phyloP scores from a whole-genome alignment of 495 filamentous ascomycete genomes.

The Schizothecium vesticola region DNA sequence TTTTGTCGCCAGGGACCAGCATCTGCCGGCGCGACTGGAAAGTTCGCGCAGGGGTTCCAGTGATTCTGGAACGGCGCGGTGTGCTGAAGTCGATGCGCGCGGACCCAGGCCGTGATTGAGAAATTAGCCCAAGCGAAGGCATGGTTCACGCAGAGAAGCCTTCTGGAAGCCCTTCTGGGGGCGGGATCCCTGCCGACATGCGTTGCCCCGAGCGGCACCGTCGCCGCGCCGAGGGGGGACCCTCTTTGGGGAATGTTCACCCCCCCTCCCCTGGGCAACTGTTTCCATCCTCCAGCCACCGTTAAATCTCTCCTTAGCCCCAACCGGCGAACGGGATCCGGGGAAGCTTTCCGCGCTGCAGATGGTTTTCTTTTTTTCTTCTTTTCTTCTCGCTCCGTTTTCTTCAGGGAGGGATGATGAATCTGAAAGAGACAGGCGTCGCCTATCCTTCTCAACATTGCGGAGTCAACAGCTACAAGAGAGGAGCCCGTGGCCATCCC shows the following conservation, averaged over 20 bases:
- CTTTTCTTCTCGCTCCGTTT: background rate
- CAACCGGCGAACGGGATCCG: slow-evolving; percentile 18
- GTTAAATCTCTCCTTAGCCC: background rate
- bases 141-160: slow-evolving; percentile 6
- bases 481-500: background rate
- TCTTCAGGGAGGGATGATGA: background rate
- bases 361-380: slow-evolving; percentile 10
- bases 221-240: background rate
- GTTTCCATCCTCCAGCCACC: background rate
- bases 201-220: background rate
- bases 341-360: slow-evolving; percentile 25
- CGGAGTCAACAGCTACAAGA: background rate
- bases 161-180: slow-evolving; percentile 19
- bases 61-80: background rate
- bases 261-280: background rate
- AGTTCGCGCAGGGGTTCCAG: background rate
- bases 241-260: background rate
- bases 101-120: background rate
- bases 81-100: background rate
- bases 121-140: slow-evolving; percentile 9
- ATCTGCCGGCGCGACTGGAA: background rate
- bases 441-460: background rate
- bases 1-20: background rate
- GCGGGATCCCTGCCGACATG: slow-evolving; percentile 3
- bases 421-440: background rate